A percentile compares a stretch with the other conserved stretches of the same genome.
phyloP scores from a whole-genome alignment of 345 rosid species.

The Pistacia integerrima region DNA sequence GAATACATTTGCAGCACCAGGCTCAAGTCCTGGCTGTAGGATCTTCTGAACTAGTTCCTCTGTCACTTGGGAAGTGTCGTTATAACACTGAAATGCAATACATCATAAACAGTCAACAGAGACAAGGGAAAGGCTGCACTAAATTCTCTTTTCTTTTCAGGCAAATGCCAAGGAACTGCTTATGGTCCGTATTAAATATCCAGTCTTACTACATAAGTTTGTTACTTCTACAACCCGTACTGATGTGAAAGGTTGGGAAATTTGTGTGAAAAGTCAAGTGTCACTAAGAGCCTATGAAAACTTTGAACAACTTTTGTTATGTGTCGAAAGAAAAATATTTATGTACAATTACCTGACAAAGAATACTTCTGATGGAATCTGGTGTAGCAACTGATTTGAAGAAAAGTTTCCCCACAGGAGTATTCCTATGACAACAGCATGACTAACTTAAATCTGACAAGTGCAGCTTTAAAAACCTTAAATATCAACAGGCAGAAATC shows the following conservation, averaged over 20 bases:
- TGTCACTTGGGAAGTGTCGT: conserved; percentile 79
- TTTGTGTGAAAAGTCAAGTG: too few species aligned
- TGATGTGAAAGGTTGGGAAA: too few species aligned
- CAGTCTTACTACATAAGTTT: too few species aligned
- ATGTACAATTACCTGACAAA: conserved; percentile 58
- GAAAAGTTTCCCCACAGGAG: conserved; percentile 65
- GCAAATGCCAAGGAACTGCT: too few species aligned
- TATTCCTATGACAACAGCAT: conserved; percentile 53
- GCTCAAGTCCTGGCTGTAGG: conserved; percentile 88
- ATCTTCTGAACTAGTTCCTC: conserved; percentile 83
- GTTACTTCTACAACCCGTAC: too few species aligned
- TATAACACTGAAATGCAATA: conserved; percentile 65
- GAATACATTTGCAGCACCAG: conserved; percentile 86
- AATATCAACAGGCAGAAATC: conserved; percentile 1
- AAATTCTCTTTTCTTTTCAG: too few species aligned
- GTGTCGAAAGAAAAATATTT: not conserved
- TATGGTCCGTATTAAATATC: too few species aligned
- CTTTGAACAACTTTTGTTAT: too few species aligned
- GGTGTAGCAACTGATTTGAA: conserved; percentile 71
- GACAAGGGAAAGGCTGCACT: not conserved
- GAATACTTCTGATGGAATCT: conserved; percentile 68
- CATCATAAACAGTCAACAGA: conserved; percentile 6
- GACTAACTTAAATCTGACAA: conserved; percentile 3
- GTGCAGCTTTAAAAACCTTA: conserved; percentile 4
- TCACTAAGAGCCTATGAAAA: too few species aligned